A percentile compares a stretch with the other conserved stretches of the same genome.
Evolutionary conservation across 2,329 filamentous ascomycete species (phyloP).

Genomic region (Clarireedia monteithiana): DNA sequence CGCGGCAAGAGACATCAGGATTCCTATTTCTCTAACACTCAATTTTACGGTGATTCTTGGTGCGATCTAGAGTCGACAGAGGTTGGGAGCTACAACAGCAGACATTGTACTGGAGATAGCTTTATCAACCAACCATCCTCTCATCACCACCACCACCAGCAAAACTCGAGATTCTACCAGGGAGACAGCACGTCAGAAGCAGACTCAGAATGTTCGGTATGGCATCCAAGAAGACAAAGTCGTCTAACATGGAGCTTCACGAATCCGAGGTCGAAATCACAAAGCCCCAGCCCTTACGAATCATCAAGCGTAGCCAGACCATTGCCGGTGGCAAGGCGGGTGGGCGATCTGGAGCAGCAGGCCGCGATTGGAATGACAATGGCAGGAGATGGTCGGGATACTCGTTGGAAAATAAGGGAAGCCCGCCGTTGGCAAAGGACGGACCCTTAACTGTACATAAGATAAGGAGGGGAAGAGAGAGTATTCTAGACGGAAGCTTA

Average conservation of each 20-base stretch:
- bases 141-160: not conserved
- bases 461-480: slow-evolving; percentile 21
- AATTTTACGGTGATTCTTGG: slow-evolving; percentile 32
- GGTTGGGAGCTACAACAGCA: slow-evolving; percentile 12
- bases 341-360: slow-evolving; percentile 13
- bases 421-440: slow-evolving; percentile 21
- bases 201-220: slow-evolving; percentile 24
- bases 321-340: slow-evolving; percentile 21
- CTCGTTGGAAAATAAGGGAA: slow-evolving; percentile 22
- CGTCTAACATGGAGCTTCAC: slow-evolving; percentile 30
- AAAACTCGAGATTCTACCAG: not conserved
- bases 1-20: not conserved
- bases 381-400: slow-evolving; percentile 17
- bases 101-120: slow-evolving; percentile 21
- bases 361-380: slow-evolving; percentile 6
- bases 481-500: slow-evolving; percentile 15
- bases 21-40: not conserved
- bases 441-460: slow-evolving; percentile 18
- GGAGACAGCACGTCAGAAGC: slow-evolving; percentile 8
- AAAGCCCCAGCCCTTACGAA: slow-evolving; percentile 40
- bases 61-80: slow-evolving; percentile 30
- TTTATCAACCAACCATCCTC: slow-evolving; percentile 19
- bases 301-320: slow-evolving; percentile 37
- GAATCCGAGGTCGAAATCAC: slow-evolving; percentile 24
- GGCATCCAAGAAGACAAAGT: slow-evolving; percentile 28